These are phyloP conservation scores for Phytophthora pluvialis DNA, from an alignment of 352 stramenopile genomes.

Conservation along the genomic window DNA sequence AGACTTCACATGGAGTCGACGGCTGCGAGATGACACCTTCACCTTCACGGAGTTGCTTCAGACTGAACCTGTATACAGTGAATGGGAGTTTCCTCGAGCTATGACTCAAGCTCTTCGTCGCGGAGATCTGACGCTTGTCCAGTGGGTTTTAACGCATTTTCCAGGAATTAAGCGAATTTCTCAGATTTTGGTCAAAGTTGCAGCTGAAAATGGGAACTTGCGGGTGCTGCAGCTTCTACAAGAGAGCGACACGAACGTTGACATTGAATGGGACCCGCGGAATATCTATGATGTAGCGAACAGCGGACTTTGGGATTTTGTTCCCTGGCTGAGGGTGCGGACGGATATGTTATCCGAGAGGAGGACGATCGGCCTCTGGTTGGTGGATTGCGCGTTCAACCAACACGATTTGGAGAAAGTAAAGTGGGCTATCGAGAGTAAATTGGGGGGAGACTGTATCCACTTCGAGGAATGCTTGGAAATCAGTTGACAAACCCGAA, in stretches of 20 bases:
- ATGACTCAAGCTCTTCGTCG: not conserved
- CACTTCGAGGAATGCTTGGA: too few relatives aligned
- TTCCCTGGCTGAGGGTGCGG: slow-evolving; percentile 10
- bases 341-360: not conserved
- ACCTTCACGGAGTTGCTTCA: slow-evolving; percentile 14
- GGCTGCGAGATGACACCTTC: slow-evolving; percentile 2
- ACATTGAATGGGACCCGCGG: not conserved
- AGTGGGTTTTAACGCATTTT: slow-evolving; percentile 20
- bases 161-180: not conserved
- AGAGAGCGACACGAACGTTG: not conserved
- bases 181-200: slow-evolving; percentile 12
- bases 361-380: not conserved
- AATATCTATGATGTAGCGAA: slow-evolving; percentile 4
- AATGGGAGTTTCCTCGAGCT: slow-evolving; percentile 1
- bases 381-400: not conserved
- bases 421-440: too few relatives aligned
- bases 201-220: slow-evolving; percentile 10
- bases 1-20: slow-evolving; percentile 9
- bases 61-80: slow-evolving; percentile 4
- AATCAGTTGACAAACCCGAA: too few relatives aligned
- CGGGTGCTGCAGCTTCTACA: slow-evolving; percentile 18
- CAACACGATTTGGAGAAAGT: too few relatives aligned
- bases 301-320: slow-evolving; percentile 6
- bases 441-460: too few relatives aligned
- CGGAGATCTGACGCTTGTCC: not conserved